Evolutionary conservation across 1,139 yeast species (phyloP), one percentile per base, ranked within the genome.

Genomic region (Meyerozyma elateridarum): DNA sequence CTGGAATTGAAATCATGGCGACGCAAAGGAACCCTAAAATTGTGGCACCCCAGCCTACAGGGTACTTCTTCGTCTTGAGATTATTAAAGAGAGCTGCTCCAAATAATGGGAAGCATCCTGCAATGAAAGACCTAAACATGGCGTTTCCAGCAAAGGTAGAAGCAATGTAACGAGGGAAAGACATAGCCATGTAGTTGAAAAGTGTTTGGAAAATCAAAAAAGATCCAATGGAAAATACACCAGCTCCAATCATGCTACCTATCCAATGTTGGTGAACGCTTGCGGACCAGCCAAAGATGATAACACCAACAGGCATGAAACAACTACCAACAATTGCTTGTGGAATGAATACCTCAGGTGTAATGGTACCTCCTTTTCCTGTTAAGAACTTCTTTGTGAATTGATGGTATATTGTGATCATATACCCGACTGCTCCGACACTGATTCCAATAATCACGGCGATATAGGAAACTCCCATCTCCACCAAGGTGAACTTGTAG

Each of bases 41-140:
- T 8, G 73, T 60, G 2, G 73, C 59, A 2, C 80, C 82, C 74
- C 75, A 73, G 1, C 65, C 82, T 8, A 73, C 77, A 3, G 79
- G 78, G 45, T 60, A 76, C 28, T 60, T 64, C 1, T 59, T 43
- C 7, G 66, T 63, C 2, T 61, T 64, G 32, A 73, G 49, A 41
- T 71, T 70, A 24, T 51, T 40, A 43, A 65, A 79, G 64, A 78
- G 59, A 2, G 69, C 63, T 30, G 56, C 51, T 4, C 79, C 82
- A 48, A 79, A 76, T 30, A 79, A 54, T 27, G 85, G 85, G 62
- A 79, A 78, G 3, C 72, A 73, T 21, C 77, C 77, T 0, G 79
- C 85, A 48, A 73, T 60, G 2, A 59, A 56, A 1, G 79, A 65
- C 43, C 83, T 61, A 42, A 65, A 63, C 33, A 75, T 56, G 8